Evolutionary conservation across 2,329 filamentous ascomycete species (phyloP).

Genomic region (Microascus cirrosus): DNA sequence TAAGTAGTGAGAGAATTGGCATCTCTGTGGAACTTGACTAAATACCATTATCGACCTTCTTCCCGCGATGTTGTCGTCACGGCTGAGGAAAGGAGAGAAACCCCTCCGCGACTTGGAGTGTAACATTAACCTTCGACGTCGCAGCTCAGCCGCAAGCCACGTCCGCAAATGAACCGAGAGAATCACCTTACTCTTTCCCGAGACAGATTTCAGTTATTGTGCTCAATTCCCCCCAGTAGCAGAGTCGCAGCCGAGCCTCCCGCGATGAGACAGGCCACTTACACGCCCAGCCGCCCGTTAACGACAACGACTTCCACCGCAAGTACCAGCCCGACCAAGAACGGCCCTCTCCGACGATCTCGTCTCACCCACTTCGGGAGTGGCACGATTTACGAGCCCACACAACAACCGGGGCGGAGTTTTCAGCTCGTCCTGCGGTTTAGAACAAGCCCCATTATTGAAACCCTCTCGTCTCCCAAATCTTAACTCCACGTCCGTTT

Average conservation of each 20-base stretch:
- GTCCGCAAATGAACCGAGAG: no score
- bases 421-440: not conserved
- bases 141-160: no score
- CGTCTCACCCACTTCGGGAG: not conserved
- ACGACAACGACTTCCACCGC: not conserved
- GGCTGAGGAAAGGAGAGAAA: no score
- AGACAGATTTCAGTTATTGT: not conserved
- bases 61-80: no score
- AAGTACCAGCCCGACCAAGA: not conserved
- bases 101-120: no score
- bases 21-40: no score
- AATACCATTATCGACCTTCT: no score
- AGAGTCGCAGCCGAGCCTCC: not conserved
- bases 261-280: not conserved
- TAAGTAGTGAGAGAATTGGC: no score
- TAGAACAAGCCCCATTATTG: not conserved
- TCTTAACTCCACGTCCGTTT: not conserved
- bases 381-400: not conserved
- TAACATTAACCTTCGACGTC: no score
- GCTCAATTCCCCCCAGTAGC: not conserved
- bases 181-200: no score
- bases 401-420: not conserved
- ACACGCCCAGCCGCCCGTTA: not conserved
- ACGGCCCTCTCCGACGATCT: not conserved
- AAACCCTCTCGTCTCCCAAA: not conserved